Evolutionary conservation across 2,329 filamentous ascomycete species (phyloP), one percentile per base, ranked within the genome.

Genomic region (Tolypocladium cylindrosporum): DNA sequence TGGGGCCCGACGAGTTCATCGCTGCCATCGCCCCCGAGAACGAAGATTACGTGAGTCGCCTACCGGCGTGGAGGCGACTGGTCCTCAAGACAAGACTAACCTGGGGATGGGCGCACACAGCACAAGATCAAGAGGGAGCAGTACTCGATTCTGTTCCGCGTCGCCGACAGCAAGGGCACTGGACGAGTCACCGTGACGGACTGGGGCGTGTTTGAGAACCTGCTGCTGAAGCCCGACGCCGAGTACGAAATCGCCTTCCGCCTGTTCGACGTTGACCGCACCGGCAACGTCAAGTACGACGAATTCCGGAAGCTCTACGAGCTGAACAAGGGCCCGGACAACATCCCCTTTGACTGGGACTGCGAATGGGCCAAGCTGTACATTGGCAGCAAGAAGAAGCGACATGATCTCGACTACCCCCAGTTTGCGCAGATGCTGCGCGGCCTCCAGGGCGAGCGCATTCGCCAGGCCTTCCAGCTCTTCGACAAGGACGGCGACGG

Each of bases 161-260:
- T 99, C 59, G 94, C 94, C 66, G 94, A 99, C 74, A 85, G 90
- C 66, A 84, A 84, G 63, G 82, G 79, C 64, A 79, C 79, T 51
- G 92, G 92, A 62, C 86, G 83, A 66, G 80, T 99, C 65, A 89
- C 78, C 65, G 77, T 97, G 57, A 79, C 85, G 60, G 94, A 99
- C 76, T 99, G 93, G 91, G 86, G 83, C 53, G 88, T 89, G 63
- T 99, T 97, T 74, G 90, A 97, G 77, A 95, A 96, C 77, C 83
- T 99, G 62, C 86, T 99, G 59, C 81, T 82, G 65, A 97, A 97
- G 76, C 89, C 94, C 61, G 94, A 97, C 70, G 94, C 94, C 72
- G 94, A 99, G 77, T 99, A 99, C 76, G 92, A 97, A 74, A 96
- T 99, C 67, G 93, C 94, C 19, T 99, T 97, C 77, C 90, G 94